Base-by-base conservation (phyloP, 1,139 yeast genomes). In the Magnusiomyces starmeri region DNA sequence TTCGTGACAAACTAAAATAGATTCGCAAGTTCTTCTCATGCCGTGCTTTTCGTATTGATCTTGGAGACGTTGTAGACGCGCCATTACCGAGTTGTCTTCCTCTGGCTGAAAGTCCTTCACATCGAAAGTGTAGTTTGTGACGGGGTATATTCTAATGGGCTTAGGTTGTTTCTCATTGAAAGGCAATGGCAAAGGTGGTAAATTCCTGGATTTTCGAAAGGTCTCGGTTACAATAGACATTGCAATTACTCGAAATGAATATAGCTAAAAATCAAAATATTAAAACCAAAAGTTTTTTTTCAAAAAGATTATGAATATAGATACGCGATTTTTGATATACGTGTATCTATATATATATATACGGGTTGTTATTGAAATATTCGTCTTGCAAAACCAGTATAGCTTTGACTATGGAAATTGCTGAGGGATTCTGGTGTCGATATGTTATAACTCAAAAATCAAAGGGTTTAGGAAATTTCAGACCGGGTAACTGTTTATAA, bases 1-100 rank as follows among this genome's bases (percentile, higher is more conserved):
- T 39, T 68, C 68, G 44, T 69, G 73, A 45, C 69, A 62, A 14
- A 68, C 58, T 20, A 70, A 54, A 6, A 70, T 57, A 10, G 67
- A 70, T 50, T 70, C 72, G 43, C 69, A 63, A 14, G 67, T 65
- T 37, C 73, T 58, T 27, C 71, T 57, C 61, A 65, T 65, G 1
- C 72, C 73, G 42, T 60, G 56, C n/a, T 51, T 51, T 24, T 62
- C 62, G 54, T 68, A 68, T 45, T 67, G 70, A 9, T 61, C 60
- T 24, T 63, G 65, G 34, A 69, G 57, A 16, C 65, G 56, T 25
- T 62, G 64, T 34, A 65, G 49, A 20, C 69, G 56, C 12, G 64
- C 65, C 16, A 51, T 51, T 2, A 64, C 66, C 3, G 67, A 62
- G n/a, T 61, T 56, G 47, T 67, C 70, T 51, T 65, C 67, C 53